Conservation (phyloP, 192 early-diverging fungal genomes). For the Coemansia sp. region DNA sequence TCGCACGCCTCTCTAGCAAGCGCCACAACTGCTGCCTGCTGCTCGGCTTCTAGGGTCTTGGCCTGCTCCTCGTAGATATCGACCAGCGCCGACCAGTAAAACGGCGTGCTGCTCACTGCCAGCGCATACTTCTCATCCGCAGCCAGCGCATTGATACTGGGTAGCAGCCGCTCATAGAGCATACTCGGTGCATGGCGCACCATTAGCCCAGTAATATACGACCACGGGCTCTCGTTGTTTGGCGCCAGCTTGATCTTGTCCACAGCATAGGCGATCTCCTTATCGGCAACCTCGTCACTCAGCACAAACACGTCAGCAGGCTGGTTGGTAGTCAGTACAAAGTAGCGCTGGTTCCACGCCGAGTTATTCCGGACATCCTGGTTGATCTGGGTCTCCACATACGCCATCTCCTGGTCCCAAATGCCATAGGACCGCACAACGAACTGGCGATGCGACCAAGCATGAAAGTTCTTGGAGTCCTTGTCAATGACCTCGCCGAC, state of each 20-base stretch:
- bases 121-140: constrained; percentile 7
- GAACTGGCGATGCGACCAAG: constrained; percentile 98
- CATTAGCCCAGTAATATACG: constrained; percentile 77
- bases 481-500: constrained; percentile 68
- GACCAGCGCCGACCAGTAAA: constrained; percentile 53
- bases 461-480: constrained; percentile 99
- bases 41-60: constrained; percentile 5
- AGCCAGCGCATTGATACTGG: constrained; percentile 32
- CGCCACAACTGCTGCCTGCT: constrained; percentile 8
- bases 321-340: constrained; percentile 62
- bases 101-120: constrained; percentile 30
- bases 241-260: constrained; percentile 80
- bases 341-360: constrained; percentile 98
- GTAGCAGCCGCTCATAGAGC: constrained; percentile 34
- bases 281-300: constrained; percentile 49
- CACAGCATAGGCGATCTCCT: constrained; percentile 71
- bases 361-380: constrained; percentile 96
- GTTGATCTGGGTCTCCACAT: constrained; percentile 71
- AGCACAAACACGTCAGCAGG: constrained; percentile 41
- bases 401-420: constrained; percentile 81
- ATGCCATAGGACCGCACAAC: constrained; percentile 71
- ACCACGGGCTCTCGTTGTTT: constrained; percentile 93
- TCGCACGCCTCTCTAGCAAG: constrained; percentile 29
- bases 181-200: constrained; percentile 35
- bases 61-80: constrained; percentile 50